A percentile compares a stretch with the other conserved stretches of the same genome.
These are phyloP conservation scores for Erodium moschatum DNA, from an alignment of 441 rosid species.

Conservation along the genomic window DNA sequence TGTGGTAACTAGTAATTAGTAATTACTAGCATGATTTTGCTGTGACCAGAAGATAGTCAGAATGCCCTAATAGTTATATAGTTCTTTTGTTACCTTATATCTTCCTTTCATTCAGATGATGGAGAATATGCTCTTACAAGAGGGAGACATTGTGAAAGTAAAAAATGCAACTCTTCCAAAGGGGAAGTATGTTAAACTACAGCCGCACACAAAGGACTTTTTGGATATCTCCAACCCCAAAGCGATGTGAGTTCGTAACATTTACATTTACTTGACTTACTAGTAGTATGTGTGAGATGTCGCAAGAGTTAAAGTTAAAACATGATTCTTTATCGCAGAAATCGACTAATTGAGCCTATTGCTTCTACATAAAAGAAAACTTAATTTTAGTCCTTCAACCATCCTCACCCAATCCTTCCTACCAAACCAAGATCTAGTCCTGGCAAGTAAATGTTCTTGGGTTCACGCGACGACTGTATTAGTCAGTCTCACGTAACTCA, in stretches of 20 bases:
- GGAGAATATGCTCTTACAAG: constrained; percentile 45
- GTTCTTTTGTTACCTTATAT: not conserved
- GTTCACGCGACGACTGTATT: too few relatives aligned
- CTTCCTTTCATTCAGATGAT: constrained; percentile 34
- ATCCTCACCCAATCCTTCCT: too few relatives aligned
- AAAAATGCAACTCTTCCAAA: constrained; percentile 35
- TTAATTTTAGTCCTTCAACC: not conserved
- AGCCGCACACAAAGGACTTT: constrained; percentile 45
- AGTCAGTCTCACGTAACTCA: too few relatives aligned
- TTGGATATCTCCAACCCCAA: constrained; percentile 49
- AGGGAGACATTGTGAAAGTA: constrained; percentile 38
- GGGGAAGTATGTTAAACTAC: constrained; percentile 46
- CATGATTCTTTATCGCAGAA: not conserved
- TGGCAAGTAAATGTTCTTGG: too few relatives aligned
- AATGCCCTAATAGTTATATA: not conserved
- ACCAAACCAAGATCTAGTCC: too few relatives aligned
- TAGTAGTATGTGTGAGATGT: not conserved
- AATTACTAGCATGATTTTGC: not conserved
- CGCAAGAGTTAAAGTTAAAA: not conserved
- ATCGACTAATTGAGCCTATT: not conserved
- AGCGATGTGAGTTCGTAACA: constrained; percentile 32
- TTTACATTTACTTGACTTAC: not conserved
- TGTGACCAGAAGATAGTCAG: not conserved
- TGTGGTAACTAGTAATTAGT: not conserved
- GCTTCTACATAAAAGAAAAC: not conserved